phyloP scores from a whole-genome alignment of 768 basidiomycete genomes.

The Mycena vitilis region DNA sequence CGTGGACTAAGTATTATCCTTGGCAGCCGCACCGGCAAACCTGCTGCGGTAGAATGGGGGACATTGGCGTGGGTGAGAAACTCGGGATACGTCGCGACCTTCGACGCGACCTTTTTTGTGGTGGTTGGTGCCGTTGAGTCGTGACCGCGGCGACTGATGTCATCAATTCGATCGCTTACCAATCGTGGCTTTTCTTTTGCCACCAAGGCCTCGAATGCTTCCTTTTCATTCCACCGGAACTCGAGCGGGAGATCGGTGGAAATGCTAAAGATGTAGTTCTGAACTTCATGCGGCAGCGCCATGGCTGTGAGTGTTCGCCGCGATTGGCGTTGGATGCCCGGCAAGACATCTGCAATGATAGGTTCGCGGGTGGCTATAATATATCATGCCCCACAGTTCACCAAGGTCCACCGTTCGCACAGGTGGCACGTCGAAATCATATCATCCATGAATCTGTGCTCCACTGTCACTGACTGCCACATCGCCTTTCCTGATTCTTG shows the following conservation, averaged over 20 bases:
- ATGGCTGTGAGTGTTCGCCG: slow-evolving; percentile 40
- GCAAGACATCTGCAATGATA: slow-evolving; percentile 44
- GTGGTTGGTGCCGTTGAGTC: too few species aligned
- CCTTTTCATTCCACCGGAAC: slow-evolving; percentile 1
- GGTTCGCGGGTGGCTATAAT: slow-evolving; percentile 54
- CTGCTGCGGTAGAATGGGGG: too few species aligned
- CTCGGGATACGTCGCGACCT: too few species aligned
- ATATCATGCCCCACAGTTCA: slow-evolving; percentile 49
- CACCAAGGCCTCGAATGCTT: not conserved
- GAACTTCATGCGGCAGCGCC: slow-evolving; percentile 46
- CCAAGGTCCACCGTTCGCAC: slow-evolving; percentile 49
- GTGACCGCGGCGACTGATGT: too few species aligned
- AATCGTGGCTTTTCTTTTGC: not conserved
- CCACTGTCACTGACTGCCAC: not conserved
- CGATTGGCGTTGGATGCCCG: not conserved
- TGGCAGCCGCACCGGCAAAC: too few species aligned
- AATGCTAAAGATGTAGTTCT: slow-evolving; percentile 27
- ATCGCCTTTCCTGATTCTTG: slow-evolving; percentile 55
- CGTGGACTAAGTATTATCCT: too few species aligned
- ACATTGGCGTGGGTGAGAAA: too few species aligned
- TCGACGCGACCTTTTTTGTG: too few species aligned
- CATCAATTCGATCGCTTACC: too few species aligned
- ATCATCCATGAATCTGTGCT: not conserved
- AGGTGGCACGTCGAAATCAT: slow-evolving; percentile 42
- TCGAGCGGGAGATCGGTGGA: slow-evolving; percentile 17